These are phyloP conservation scores for Elongisporangium undulatum DNA, from an alignment of 352 stramenopile genomes.

Conservation along the genomic window DNA sequence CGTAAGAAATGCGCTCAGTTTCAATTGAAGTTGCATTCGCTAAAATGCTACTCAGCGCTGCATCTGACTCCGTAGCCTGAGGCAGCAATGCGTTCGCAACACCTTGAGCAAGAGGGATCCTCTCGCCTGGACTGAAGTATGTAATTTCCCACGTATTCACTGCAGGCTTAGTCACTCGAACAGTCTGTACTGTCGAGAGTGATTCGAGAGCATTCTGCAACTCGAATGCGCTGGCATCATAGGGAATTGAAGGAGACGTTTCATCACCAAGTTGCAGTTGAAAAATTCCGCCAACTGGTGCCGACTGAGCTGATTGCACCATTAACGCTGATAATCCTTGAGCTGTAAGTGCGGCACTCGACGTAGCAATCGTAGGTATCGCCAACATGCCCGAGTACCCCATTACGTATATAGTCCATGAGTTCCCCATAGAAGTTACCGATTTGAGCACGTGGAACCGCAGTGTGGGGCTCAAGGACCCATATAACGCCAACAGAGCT, in stretches of 20 bases:
- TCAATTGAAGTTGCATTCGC: conserved; percentile 4
- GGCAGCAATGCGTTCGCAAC: conserved; percentile 9
- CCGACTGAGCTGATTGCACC: background rate
- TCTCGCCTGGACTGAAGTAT: conserved; percentile 27
- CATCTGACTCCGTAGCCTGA: conserved; percentile 9
- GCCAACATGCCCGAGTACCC: background rate
- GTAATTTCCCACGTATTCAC: conserved; percentile 26
- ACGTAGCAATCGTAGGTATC: background rate
- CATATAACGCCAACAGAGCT: conserved; percentile 13
- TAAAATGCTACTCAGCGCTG: conserved; percentile 2
- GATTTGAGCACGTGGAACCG: conserved; percentile 19
- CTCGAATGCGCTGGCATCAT: conserved; percentile 7
- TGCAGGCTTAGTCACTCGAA: conserved; percentile 9
- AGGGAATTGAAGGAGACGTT: conserved; percentile 5
- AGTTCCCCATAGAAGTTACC: background rate
- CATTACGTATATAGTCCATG: background rate
- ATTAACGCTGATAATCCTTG: background rate
- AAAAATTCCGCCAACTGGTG: conserved; percentile 21
- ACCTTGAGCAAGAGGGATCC: conserved; percentile 18
- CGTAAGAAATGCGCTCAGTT: conserved; percentile 13
- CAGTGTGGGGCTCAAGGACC: background rate
- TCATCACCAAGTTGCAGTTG: conserved; percentile 17
- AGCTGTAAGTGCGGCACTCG: background rate
- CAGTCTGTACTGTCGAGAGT: conserved; percentile 15
- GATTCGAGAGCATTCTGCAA: conserved; percentile 31